A percentile compares a stretch with the other conserved stretches of the same genome.
Evolutionary conservation across 495 filamentous ascomycete genomes (phyloP).

Genomic region (Penicillium mononematosum): DNA sequence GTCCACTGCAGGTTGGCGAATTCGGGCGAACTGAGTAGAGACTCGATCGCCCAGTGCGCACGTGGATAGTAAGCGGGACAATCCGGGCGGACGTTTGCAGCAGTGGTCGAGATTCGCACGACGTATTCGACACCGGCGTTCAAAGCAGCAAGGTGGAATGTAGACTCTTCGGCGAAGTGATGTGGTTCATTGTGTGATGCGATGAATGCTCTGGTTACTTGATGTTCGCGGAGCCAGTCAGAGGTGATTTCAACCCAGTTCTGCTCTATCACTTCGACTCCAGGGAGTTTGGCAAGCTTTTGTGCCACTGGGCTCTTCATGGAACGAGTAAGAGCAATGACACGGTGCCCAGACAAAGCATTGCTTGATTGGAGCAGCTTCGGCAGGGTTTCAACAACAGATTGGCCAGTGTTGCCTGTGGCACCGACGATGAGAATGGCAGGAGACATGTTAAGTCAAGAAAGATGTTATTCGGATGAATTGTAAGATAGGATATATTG

Average conservation of each 20-base stretch:
- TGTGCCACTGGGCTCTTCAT: slow-evolving; percentile 30
- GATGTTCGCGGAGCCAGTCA: slow-evolving; percentile 43
- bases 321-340: slow-evolving; percentile 44
- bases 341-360: slow-evolving; percentile 27
- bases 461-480: neutral
- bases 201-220: slow-evolving; percentile 43
- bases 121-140: slow-evolving; percentile 47
- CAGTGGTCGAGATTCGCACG: slow-evolving; percentile 48
- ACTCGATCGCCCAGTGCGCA: slow-evolving; percentile 47
- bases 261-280: slow-evolving; percentile 42
- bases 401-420: slow-evolving; percentile 42
- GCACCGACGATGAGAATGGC: slow-evolving; percentile 31
- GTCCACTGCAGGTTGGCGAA: slow-evolving; percentile 46
- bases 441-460: neutral
- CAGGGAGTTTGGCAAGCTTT: slow-evolving; percentile 34
- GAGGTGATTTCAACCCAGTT: slow-evolving; percentile 44
- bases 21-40: slow-evolving; percentile 37
- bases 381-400: slow-evolving; percentile 34
- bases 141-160: slow-evolving; percentile 38
- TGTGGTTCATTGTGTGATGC: slow-evolving; percentile 40
- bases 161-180: slow-evolving; percentile 46
- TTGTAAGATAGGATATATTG: neutral
- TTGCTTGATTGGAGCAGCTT: slow-evolving; percentile 30
- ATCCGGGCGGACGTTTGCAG: slow-evolving; percentile 43
- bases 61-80: slow-evolving; percentile 41